phyloP scores from a whole-genome alignment of 768 basidiomycete genomes.

The Artomyces pyxidatus region DNA sequence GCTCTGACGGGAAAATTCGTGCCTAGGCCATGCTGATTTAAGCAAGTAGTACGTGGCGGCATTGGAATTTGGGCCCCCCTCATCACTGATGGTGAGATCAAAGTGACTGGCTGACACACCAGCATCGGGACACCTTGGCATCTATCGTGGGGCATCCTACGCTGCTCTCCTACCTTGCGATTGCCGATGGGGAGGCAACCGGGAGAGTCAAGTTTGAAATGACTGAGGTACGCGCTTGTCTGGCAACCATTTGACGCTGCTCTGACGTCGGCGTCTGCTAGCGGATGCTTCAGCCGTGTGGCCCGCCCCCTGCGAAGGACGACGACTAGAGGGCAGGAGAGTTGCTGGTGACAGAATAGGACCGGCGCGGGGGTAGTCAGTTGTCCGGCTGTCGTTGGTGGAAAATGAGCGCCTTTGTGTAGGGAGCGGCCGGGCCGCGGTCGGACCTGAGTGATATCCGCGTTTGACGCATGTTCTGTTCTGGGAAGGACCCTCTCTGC shows the following conservation, averaged over 20 bases:
- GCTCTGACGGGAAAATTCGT: conserved; percentile 10
- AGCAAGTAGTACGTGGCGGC: conserved; percentile 91
- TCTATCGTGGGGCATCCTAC: conserved; percentile 90
- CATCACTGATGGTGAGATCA: conserved; percentile 11
- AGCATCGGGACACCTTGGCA: conserved; percentile 91
- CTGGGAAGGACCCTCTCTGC: too few relatives aligned
- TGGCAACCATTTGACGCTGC: not conserved
- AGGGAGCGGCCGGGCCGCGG: too few relatives aligned
- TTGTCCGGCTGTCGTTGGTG: too few relatives aligned
- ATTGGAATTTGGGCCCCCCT: conserved; percentile 1
- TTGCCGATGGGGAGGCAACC: conserved; percentile 91
- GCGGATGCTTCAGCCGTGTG: conserved; percentile 51
- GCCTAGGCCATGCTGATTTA: conserved; percentile 85
- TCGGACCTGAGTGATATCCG: too few relatives aligned
- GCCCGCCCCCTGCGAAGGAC: conserved; percentile 57
- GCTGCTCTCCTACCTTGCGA: conserved; percentile 76
- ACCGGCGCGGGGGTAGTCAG: too few relatives aligned
- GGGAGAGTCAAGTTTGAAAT: conserved; percentile 90
- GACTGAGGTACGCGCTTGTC: conserved; percentile 64
- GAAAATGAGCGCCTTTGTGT: too few relatives aligned
- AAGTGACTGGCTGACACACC: conserved; percentile 97
- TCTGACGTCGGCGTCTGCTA: conserved; percentile 13
- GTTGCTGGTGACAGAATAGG: too few relatives aligned
- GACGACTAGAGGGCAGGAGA: too few relatives aligned
- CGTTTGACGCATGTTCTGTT: too few relatives aligned